A percentile compares a stretch with the other conserved stretches of the same genome.
phyloP scores from a whole-genome alignment of 192 early-diverging fungal species.

The Coemansia sp. region DNA sequence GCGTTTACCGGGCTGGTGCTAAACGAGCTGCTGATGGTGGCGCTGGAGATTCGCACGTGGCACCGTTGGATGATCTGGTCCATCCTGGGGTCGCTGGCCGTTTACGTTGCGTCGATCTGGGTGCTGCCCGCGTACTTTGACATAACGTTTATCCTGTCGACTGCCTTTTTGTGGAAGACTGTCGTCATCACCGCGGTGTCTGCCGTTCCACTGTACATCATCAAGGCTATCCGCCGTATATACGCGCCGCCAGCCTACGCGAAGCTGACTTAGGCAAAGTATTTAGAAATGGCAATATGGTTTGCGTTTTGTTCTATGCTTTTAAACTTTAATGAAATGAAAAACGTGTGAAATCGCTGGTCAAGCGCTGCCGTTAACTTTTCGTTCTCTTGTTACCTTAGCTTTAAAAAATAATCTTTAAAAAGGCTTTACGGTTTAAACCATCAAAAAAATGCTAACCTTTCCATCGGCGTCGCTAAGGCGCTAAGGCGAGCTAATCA shows the following conservation, averaged over 20 bases:
- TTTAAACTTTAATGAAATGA: too few species aligned
- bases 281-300: too few species aligned
- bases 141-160: constrained; percentile 79
- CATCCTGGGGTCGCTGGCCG: constrained; percentile 73
- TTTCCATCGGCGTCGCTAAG: too few species aligned
- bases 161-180: constrained; percentile 87
- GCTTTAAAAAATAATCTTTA: too few species aligned
- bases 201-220: constrained; percentile 81
- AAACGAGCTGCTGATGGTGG: constrained; percentile 96
- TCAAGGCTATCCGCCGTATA: constrained; percentile 73
- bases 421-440: too few species aligned
- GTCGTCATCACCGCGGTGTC: constrained; percentile 84
- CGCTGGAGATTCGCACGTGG: constrained; percentile 92
- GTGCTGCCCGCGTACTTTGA: constrained; percentile 92
- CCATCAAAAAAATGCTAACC: too few species aligned
- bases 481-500: too few species aligned
- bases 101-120: constrained; percentile 89
- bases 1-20: constrained; percentile 92
- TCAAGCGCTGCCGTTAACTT: too few species aligned
- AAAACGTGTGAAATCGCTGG: too few species aligned
- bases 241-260: constrained; percentile 89
- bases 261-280: constrained; percentile 76
- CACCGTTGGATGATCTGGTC: constrained; percentile 87
- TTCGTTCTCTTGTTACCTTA: too few species aligned
- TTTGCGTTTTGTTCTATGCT: too few species aligned